Base-by-base conservation (phyloP, 768 basidiomycete species). In the Mycena alexandri region DNA sequence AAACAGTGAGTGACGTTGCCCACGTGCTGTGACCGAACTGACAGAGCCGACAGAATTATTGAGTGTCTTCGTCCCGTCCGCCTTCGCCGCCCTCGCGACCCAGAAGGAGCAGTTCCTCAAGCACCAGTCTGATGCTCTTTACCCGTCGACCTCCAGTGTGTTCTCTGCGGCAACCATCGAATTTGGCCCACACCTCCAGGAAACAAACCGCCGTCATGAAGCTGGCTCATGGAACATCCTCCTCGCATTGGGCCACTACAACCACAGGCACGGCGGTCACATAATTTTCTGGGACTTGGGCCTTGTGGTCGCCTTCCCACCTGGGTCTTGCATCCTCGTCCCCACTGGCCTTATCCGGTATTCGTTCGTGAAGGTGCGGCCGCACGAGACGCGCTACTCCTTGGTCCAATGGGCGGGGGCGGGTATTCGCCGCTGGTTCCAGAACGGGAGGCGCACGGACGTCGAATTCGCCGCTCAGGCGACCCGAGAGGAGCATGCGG, bases 361-460 rank as follows among this genome's bases (percentile, higher is more conserved):
- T 16, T 60, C 58, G 1, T 60, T 60, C 22, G 58, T 60, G 21
- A 60, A 47, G 12, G 58, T 60, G 8, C 46, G 58, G 4, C n/a
- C 19, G 1, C 21, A 24, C 16, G 58, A 60, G 7, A 34, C 24
- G 5, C 58, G 47, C 5, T 60, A 60, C 36, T 47, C 58, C 5
- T 1, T 60, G 2, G 13, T 50, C 12, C 58, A 60, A 21, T 60
- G 58, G 58, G 58, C 33, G 6, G 58, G 58, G 21, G n/a, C 21
- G 5, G 58, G 58, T 6, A 60, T 60, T 36, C 1, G 33, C 10
- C 58, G 47, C 7, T 60, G 58, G 58, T 38, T 60, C 17, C 10
- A 5, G 0, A 60, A 60, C 47, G 36, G 58, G 0, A 19, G n/a
- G 2, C 34, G 33, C 17, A 14, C 22, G 4, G 47, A 60, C 14